These are phyloP conservation scores for Adansonia gregorii DNA, from an alignment of 441 rosid genomes.

Conservation along the genomic window DNA sequence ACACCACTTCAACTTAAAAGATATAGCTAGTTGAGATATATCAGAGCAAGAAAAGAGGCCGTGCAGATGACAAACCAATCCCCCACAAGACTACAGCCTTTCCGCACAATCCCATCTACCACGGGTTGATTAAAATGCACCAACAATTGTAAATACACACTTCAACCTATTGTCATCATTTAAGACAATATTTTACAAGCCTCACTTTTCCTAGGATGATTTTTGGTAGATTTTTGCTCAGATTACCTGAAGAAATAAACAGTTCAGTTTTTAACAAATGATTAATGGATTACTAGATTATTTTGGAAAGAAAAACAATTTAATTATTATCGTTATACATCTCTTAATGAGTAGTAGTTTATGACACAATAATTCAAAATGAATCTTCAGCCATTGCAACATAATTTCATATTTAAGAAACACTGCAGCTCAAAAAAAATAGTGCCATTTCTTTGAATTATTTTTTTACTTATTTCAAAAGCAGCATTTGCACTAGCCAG, in stretches of 20 bases:
- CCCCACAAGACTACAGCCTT: neutral
- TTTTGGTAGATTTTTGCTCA: neutral
- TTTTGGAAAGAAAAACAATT: neutral
- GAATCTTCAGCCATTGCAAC: conserved; percentile 1
- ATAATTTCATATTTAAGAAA: neutral
- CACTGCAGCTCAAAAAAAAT: conserved; percentile 9
- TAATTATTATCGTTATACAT: neutral
- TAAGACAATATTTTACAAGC: neutral
- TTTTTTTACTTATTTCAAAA: conserved; percentile 8
- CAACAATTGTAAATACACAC: neutral
- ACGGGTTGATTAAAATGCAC: neutral
- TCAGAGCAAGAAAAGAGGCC: neutral
- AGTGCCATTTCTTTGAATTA: conserved; percentile 7
- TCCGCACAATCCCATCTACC: neutral
- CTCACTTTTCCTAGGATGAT: neutral
- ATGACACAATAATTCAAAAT: neutral
- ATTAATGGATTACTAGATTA: neutral
- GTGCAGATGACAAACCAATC: conserved; percentile 1
- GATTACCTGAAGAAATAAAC: neutral
- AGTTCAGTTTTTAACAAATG: neutral
- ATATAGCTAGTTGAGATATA: too few relatives aligned
- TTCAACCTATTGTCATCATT: neutral
- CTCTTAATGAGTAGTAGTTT: neutral
- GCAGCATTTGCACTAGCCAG: neutral
- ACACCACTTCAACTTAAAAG: neutral